Evolutionary conservation across 2,329 filamentous ascomycete species (phyloP).

Genomic region (Monilinia fructigena): DNA sequence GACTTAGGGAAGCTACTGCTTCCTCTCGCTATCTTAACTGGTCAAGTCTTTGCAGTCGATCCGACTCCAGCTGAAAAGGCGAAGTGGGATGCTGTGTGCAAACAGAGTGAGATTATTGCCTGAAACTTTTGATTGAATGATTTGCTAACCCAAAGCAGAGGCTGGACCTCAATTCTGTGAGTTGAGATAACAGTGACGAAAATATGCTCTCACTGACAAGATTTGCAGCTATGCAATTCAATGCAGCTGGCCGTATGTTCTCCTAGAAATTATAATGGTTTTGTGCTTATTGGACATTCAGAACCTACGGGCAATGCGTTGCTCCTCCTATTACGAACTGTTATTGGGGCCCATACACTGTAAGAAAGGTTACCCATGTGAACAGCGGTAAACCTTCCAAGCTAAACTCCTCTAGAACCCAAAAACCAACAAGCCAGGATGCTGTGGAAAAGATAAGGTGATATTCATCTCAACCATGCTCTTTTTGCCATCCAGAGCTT

Average conservation of each 20-base stretch:
- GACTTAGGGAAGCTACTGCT: background rate
- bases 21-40: constrained; percentile 4
- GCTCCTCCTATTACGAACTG: constrained; percentile 8
- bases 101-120: constrained; percentile 8
- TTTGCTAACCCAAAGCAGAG: constrained; percentile 1
- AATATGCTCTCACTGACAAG: background rate
- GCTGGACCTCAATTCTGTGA: constrained; percentile 14
- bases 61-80: constrained; percentile 15
- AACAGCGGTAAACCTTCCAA: no score
- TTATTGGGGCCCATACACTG: constrained; percentile 17
- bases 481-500: background rate
- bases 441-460: constrained; percentile 13
- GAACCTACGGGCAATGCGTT: constrained; percentile 12
- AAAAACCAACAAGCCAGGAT: background rate
- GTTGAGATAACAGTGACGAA: background rate
- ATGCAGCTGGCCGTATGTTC: constrained; percentile 10
- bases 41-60: constrained; percentile 10
- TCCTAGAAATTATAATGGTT: no score
- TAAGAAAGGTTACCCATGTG: background rate
- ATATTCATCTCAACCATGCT: background rate
- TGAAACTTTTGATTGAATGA: background rate
- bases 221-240: constrained; percentile 5
- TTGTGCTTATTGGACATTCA: background rate
- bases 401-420: background rate
- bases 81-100: constrained; percentile 15